phyloP scores from a whole-genome alignment of 139 green algal species.

The Desmodesmus armatus region DNA sequence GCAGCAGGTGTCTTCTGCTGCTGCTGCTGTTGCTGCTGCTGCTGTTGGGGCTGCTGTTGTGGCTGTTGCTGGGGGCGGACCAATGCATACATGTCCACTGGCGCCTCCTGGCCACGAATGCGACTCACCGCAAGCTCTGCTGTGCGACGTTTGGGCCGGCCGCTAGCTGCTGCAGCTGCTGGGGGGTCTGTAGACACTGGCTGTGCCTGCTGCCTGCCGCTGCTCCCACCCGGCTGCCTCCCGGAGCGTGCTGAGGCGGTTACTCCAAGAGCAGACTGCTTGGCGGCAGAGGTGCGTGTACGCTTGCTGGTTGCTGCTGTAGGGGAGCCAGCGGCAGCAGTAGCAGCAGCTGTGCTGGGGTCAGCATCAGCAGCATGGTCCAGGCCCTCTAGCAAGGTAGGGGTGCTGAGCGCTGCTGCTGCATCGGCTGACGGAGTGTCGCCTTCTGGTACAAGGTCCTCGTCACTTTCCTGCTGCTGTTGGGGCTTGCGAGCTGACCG shows the following conservation, averaged over 20 bases:
- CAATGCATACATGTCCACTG: conserved; percentile 19
- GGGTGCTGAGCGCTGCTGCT: too few relatives aligned
- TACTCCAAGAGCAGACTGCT: not conserved
- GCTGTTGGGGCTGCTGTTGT: not conserved
- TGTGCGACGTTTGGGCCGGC: not conserved
- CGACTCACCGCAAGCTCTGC: conserved; percentile 30
- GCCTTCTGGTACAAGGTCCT: not conserved
- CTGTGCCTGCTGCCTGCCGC: not conserved
- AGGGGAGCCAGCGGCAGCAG: not conserved
- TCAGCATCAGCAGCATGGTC: not conserved
- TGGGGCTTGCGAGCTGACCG: too few relatives aligned
- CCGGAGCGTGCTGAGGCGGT: not conserved
- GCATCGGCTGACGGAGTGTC: not conserved
- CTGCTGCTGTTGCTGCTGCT: conserved; percentile 10
- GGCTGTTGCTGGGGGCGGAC: not conserved
- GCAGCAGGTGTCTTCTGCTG: not conserved
- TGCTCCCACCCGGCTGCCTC: not conserved
- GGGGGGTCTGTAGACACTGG: not conserved
- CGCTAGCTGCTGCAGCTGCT: conserved; percentile 8
- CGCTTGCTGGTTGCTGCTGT: conserved; percentile 4
- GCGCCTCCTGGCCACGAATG: conserved; percentile 28
- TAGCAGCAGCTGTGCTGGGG: not conserved
- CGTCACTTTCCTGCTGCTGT: not conserved
- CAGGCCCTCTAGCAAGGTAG: not conserved
- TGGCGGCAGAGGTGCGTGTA: too few relatives aligned